Evolutionary conservation across 139 green algal species (phyloP).

Genomic region (Yamagishiella unicocca): DNA sequence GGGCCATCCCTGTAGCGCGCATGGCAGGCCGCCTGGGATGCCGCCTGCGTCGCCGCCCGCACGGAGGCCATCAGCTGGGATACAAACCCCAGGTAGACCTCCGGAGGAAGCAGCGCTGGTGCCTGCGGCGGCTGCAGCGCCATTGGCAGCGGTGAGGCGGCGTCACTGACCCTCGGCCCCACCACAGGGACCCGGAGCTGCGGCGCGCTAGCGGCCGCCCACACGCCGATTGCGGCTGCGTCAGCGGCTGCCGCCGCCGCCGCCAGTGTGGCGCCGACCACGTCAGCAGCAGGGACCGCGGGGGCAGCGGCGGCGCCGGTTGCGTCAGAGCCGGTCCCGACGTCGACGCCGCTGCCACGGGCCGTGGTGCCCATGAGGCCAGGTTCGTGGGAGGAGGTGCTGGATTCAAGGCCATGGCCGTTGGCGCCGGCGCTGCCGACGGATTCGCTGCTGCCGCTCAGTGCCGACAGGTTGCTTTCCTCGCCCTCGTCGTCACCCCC

Average conservation of each 20-base stretch:
- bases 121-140: background rate
- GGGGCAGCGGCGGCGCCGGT: background rate
- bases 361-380: background rate
- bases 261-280: background rate
- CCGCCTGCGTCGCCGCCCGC: background rate
- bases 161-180: too few relatives aligned
- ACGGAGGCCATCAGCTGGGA: constrained; percentile 16
- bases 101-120: constrained; percentile 1
- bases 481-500: background rate
- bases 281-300: background rate
- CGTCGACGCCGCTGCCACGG: background rate
- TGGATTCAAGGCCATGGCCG: background rate
- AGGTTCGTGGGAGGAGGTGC: too few relatives aligned
- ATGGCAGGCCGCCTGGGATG: background rate
- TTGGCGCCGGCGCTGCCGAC: background rate
- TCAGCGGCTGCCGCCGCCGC: background rate
- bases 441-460: background rate
- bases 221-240: background rate
- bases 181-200: too few relatives aligned
- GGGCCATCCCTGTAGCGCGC: too few relatives aligned
- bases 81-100: constrained; percentile 21
- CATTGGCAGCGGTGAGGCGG: too few relatives aligned
- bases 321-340: too few relatives aligned
- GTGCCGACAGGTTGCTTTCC: background rate
- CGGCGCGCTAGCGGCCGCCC: background rate